Evolutionary conservation across 768 basidiomycete genomes (phyloP).

Genomic region (Rhizopogon rudus): DNA sequence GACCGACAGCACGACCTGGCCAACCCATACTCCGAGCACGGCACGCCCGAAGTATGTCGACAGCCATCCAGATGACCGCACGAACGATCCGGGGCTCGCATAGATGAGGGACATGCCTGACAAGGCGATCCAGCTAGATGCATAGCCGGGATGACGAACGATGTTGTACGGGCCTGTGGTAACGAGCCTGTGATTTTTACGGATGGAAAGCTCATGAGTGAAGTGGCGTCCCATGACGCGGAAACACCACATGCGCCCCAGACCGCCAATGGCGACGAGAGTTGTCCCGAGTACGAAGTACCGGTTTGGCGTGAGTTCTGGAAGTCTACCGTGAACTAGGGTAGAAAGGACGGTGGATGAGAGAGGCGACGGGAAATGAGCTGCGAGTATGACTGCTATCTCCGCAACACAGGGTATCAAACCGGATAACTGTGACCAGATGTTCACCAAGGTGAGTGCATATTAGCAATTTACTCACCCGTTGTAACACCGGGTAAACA

Average conservation of each 20-base stretch:
- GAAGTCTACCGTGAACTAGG: conserved; percentile 15
- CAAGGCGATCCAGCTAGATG: conserved; percentile 17
- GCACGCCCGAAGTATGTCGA: conserved; percentile 10
- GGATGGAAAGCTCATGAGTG: conserved; percentile 29
- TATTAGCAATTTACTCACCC: conserved; percentile 9
- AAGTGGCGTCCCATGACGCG: conserved; percentile 27
- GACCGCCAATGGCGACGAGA: conserved; percentile 21
- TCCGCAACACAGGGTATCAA: conserved; percentile 27
- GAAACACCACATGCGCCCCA: conserved; percentile 34
- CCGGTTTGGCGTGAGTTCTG: conserved; percentile 14
- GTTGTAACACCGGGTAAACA: conserved; percentile 17
- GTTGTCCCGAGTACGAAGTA: conserved; percentile 27
- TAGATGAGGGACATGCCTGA: conserved; percentile 27
- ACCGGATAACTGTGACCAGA: conserved; percentile 15
- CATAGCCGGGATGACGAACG: conserved; percentile 33
- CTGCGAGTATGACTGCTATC: conserved; percentile 14
- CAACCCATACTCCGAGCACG: conserved; percentile 23
- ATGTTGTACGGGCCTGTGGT: conserved; percentile 30
- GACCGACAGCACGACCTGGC: conserved; percentile 19
- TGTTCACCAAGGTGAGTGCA: conserved; percentile 1
- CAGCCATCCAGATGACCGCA: conserved; percentile 22
- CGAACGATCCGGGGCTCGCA: conserved; percentile 25
- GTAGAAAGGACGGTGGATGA: conserved; percentile 19
- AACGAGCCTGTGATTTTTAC: conserved; percentile 24
- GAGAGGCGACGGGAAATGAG: conserved; percentile 8